phyloP scores from a whole-genome alignment of 768 basidiomycete genomes.

The Kwoniella mangroviensis region DNA sequence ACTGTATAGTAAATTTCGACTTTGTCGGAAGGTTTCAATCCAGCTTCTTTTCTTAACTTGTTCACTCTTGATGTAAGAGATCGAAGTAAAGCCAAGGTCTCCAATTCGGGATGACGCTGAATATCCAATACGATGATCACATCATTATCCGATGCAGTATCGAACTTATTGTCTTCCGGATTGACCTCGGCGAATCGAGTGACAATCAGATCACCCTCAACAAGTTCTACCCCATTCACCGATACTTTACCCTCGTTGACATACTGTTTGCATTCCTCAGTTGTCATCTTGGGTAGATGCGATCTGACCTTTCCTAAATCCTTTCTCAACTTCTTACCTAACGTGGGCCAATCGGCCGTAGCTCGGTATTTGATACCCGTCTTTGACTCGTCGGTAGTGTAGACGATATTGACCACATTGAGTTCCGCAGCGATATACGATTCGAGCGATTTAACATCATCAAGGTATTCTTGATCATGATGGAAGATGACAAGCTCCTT shows the following conservation, averaged over 20 bases:
- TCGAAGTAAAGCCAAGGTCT: constrained; percentile 83
- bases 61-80: constrained; percentile 92
- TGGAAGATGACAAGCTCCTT: constrained; percentile 95
- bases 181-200: constrained; percentile 84
- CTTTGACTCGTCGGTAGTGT: constrained; percentile 82
- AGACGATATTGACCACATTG: constrained; percentile 86
- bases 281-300: constrained; percentile 77
- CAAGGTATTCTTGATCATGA: constrained; percentile 77
- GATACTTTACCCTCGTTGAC: constrained; percentile 72
- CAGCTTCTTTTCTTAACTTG: constrained; percentile 92
- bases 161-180: constrained; percentile 65
- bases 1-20: constrained; percentile 84
- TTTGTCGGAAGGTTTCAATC: constrained; percentile 92
- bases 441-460: constrained; percentile 80
- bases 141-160: constrained; percentile 80
- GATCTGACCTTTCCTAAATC: constrained; percentile 88
- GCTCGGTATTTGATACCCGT: constrained; percentile 90
- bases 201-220: constrained; percentile 87
- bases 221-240: constrained; percentile 87
- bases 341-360: constrained; percentile 90
- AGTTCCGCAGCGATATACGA: constrained; percentile 92
- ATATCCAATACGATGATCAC: constrained; percentile 93
- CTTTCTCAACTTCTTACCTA: constrained; percentile 91
- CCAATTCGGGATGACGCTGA: constrained; percentile 81
- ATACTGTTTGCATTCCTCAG: constrained; percentile 81